Conservation (phyloP, 768 basidiomycete species). For the Panaeolus cyanescens region DNA sequence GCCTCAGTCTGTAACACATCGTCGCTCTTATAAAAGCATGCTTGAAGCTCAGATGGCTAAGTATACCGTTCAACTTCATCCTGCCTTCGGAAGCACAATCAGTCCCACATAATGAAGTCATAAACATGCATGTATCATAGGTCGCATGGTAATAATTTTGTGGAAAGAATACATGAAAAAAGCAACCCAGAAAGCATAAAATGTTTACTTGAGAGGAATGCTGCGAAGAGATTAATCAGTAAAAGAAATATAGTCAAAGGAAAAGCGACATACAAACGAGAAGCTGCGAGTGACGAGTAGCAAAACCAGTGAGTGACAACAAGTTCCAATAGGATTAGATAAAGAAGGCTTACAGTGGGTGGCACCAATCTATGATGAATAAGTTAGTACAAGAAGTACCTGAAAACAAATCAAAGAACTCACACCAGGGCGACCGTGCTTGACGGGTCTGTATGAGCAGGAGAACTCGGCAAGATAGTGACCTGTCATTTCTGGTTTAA, state of each 20-base stretch:
- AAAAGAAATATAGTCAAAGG: slow-evolving; percentile 10
- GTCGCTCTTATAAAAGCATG: too few species aligned
- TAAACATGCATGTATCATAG: slow-evolving; percentile 23
- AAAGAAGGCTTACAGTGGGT: slow-evolving; percentile 70
- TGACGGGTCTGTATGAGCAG: slow-evolving; percentile 97
- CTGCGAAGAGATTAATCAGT: slow-evolving; percentile 32
- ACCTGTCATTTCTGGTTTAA: slow-evolving; percentile 99
- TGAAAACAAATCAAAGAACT: slow-evolving; percentile 33
- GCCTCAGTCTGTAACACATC: too few species aligned
- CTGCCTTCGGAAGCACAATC: background rate
- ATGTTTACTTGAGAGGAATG: slow-evolving; percentile 93
- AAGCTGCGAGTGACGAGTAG: slow-evolving; percentile 46
- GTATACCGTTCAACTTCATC: background rate
- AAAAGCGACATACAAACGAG: slow-evolving; percentile 62
- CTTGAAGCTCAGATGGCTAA: too few species aligned
- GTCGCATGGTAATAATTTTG: slow-evolving; percentile 26
- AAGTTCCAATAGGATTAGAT: background rate
- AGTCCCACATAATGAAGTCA: slow-evolving; percentile 5
- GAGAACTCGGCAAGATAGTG: slow-evolving; percentile 99
- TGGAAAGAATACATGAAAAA: slow-evolving; percentile 20
- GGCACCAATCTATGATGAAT: slow-evolving; percentile 70
- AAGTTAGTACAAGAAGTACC: slow-evolving; percentile 13
- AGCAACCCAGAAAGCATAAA: slow-evolving; percentile 13
- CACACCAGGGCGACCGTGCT: slow-evolving; percentile 99
- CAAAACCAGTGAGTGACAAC: too few species aligned